Conservation (phyloP, 2,329 filamentous ascomycete genomes). For the Thielaviopsis euricoi region DNA sequence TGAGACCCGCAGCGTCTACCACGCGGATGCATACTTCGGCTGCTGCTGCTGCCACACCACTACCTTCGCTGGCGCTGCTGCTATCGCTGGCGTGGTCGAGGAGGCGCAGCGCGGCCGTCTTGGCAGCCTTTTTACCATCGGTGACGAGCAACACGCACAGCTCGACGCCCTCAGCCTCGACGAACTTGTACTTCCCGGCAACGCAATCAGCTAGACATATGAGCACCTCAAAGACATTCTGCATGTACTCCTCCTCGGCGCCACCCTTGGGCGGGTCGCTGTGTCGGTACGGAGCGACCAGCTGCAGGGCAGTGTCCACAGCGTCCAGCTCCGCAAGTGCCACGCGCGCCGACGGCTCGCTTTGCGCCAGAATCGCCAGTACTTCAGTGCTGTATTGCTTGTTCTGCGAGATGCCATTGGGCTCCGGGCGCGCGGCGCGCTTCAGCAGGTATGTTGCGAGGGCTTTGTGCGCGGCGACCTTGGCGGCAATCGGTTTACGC, state of each 20-base stretch:
- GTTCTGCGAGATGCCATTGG: conserved; percentile 56
- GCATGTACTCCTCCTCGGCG: conserved; percentile 87
- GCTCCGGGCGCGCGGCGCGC: conserved; percentile 41
- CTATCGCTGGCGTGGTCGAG: conserved; percentile 59
- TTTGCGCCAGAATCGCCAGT: conserved; percentile 73
- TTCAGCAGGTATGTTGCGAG: conserved; percentile 63
- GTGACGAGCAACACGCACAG: conserved; percentile 82
- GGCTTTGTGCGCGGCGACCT: conserved; percentile 50
- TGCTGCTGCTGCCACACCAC: conserved; percentile 26
- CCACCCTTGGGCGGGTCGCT: conserved; percentile 71
- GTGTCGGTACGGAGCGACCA: conserved; percentile 71
- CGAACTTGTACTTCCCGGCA: conserved; percentile 61
- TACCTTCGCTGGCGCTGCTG: conserved; percentile 17
- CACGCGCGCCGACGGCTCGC: conserved; percentile 47
- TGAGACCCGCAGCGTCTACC: conserved; percentile 71
- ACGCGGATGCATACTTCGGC: conserved; percentile 54
- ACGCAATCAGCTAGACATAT: conserved; percentile 64
- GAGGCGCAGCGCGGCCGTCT: conserved; percentile 58
- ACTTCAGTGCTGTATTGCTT: conserved; percentile 92
- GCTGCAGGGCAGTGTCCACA: conserved; percentile 64
- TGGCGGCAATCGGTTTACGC: conserved; percentile 43
- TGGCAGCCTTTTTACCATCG: conserved; percentile 64
- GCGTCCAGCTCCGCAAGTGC: conserved; percentile 51
- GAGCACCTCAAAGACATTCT: conserved; percentile 79
- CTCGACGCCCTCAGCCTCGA: conserved; percentile 84